Evolutionary conservation across 2,329 filamentous ascomycete genomes (phyloP).

Genomic region (Penicillium sp.): DNA sequence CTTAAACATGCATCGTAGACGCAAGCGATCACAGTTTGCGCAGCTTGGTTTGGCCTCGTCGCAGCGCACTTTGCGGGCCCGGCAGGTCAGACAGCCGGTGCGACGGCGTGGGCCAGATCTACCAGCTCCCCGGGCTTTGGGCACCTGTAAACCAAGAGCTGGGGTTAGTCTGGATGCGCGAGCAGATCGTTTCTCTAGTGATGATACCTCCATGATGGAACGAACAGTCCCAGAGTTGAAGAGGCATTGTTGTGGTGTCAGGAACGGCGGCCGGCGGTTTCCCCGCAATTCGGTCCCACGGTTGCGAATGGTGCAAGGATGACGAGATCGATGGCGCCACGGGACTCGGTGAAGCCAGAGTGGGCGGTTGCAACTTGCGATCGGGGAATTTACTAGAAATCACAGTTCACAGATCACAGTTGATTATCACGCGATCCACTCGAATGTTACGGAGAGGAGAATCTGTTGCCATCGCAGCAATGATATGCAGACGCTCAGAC

Average conservation of each 20-base stretch:
- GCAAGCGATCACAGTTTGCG: constrained; percentile 38
- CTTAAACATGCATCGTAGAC: constrained; percentile 36
- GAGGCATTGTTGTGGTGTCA: constrained; percentile 17
- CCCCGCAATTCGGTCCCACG: constrained; percentile 25
- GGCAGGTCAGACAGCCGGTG: constrained; percentile 41
- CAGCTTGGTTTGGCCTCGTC: constrained; percentile 41
- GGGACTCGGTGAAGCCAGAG: background rate
- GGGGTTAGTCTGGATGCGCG: constrained; percentile 16
- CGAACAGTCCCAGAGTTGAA: constrained; percentile 8
- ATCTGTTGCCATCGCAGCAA: background rate
- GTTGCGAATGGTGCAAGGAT: constrained; percentile 17
- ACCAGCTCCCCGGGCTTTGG: constrained; percentile 37
- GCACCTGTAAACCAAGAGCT: constrained; percentile 19
- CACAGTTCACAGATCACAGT: too few species aligned
- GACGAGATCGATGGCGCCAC: constrained; percentile 16
- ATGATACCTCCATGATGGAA: constrained; percentile 28
- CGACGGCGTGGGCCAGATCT: constrained; percentile 40
- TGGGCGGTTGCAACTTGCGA: background rate
- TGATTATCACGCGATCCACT: too few species aligned
- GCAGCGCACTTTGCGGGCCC: constrained; percentile 42
- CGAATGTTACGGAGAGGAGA: background rate
- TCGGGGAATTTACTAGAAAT: too few species aligned
- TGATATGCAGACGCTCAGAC: constrained; percentile 9
- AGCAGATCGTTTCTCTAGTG: background rate
- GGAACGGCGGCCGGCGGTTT: constrained; percentile 15